Evolutionary conservation across 129 eudicot species (phyloP).

Genomic region (Ambrosia artemisiifolia): DNA sequence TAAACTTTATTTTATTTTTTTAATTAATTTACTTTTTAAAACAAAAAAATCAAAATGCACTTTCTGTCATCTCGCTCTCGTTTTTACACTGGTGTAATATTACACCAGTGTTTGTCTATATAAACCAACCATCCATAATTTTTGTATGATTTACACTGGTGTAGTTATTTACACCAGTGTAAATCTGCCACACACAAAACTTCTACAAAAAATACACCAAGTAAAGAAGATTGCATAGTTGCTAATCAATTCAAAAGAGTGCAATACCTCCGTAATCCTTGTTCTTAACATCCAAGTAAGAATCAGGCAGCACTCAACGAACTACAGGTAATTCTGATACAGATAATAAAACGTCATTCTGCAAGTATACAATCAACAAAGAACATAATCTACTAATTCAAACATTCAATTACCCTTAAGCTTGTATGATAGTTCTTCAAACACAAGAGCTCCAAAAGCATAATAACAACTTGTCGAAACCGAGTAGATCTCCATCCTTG

Average conservation of each 20-base stretch:
- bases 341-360: background rate
- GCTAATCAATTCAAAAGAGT: background rate
- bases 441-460: constrained; percentile 96
- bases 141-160: no score
- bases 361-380: background rate
- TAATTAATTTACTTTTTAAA: no score
- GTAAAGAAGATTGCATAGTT: background rate
- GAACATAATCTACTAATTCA: background rate
- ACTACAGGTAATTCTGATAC: constrained; percentile 60
- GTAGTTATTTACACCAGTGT: no score
- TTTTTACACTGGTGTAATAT: no score
- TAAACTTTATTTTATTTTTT: no score
- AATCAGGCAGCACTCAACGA: constrained; percentile 98
- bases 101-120: no score
- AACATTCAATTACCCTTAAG: constrained; percentile 50
- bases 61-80: no score
- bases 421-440: constrained; percentile 81
- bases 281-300: constrained; percentile 84
- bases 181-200: no score
- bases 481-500: constrained; percentile 86
- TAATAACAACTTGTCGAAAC: constrained; percentile 84
- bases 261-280: constrained; percentile 89
- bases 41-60: no score
- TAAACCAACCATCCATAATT: no score
- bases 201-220: no score